These are phyloP conservation scores for Linum lewisii DNA, from an alignment of 345 rosid species.

Conservation along the genomic window DNA sequence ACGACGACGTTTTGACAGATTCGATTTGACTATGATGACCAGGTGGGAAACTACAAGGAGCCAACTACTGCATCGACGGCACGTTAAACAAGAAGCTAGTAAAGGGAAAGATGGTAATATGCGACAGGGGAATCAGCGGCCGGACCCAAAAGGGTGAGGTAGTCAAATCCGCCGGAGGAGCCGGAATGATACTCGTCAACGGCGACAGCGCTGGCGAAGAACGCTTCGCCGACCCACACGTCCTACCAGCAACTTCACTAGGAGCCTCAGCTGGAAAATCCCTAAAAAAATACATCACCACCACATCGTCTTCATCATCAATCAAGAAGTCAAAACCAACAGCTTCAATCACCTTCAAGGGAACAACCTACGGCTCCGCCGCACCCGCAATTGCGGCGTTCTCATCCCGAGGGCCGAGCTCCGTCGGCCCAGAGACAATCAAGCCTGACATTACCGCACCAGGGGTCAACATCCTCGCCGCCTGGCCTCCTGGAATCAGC, in stretches of 20 bases:
- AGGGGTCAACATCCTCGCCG: conserved; percentile 71
- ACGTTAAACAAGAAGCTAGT: conserved; percentile 26
- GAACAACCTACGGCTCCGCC: conserved; percentile 40
- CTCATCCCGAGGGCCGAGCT: conserved; percentile 74
- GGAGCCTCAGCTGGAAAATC: conserved; percentile 40
- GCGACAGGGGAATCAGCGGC: conserved; percentile 17
- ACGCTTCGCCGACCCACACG: conserved; percentile 48
- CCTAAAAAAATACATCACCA: conserved; percentile 31
- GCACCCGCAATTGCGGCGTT: conserved; percentile 71
- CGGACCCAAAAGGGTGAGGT: conserved; percentile 20
- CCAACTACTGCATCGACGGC: conserved; percentile 30
- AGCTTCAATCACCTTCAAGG: conserved; percentile 46
- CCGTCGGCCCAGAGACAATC: conserved; percentile 39
- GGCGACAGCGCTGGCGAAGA: conserved; percentile 47
- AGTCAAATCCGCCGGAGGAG: conserved; percentile 54
- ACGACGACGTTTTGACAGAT: too few relatives aligned
- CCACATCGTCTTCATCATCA: too few relatives aligned
- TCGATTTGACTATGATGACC: too few relatives aligned
- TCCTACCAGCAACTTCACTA: conserved; percentile 45
- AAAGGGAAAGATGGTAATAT: conserved; percentile 33
- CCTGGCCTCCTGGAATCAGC: conserved; percentile 48
- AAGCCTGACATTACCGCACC: conserved; percentile 83
- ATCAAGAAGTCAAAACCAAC: conserved; percentile 32
- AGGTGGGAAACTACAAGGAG: conserved; percentile 23
- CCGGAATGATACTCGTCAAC: conserved; percentile 56